These are phyloP conservation scores for Suillus clintonianus DNA, from an alignment of 768 basidiomycete species.

Conservation along the genomic window DNA sequence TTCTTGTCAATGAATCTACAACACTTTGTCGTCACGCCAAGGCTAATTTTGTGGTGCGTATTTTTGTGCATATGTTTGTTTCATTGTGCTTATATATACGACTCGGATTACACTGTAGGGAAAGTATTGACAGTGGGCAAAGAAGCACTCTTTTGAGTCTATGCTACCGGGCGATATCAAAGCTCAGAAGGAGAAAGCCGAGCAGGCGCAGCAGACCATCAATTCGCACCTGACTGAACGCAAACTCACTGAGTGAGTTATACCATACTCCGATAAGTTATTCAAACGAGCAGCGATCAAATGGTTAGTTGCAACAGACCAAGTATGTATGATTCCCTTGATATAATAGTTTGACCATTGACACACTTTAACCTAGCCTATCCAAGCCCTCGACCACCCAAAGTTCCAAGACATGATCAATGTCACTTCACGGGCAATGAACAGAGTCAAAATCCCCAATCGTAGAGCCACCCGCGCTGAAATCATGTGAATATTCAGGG, in stretches of 20 bases:
- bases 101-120: not conserved
- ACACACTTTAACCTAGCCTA: constrained; percentile 12
- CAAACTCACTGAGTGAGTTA: constrained; percentile 13
- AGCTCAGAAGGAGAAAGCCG: constrained; percentile 15
- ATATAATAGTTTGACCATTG: not conserved
- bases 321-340: constrained; percentile 32
- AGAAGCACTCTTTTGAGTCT: constrained; percentile 27
- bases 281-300: constrained; percentile 22
- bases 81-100: not conserved
- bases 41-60: not conserved
- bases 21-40: not conserved
- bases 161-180: constrained; percentile 28
- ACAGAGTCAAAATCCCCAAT: constrained; percentile 34
- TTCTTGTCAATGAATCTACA: not conserved
- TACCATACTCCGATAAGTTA: constrained; percentile 32
- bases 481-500: constrained; percentile 21
- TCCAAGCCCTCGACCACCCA: constrained; percentile 31
- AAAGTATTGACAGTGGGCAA: constrained; percentile 30
- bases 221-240: constrained; percentile 26
- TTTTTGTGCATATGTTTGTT: not conserved
- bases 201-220: constrained; percentile 19
- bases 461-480: constrained; percentile 30
- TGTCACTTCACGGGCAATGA: constrained; percentile 31
- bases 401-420: constrained; percentile 35
- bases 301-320: constrained; percentile 42